Percentiles rank a stretch among this genome's conserved stretches.
phyloP scores from a whole-genome alignment of 257 asterid genomes.

The Nemophila menziesii region DNA sequence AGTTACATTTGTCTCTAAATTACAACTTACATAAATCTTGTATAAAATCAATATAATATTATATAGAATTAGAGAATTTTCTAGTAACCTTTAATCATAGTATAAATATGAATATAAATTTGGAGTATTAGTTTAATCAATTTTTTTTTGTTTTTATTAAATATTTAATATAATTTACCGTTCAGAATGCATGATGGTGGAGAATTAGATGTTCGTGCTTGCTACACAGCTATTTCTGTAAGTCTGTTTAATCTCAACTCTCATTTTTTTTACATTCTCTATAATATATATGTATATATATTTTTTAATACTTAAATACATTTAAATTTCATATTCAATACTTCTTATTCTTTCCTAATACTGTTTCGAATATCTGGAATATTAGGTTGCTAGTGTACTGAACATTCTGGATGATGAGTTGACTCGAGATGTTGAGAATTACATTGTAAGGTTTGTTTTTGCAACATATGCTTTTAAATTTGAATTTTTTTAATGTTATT shows the following conservation, averaged over 20 bases:
- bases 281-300: too few species aligned
- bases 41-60: too few species aligned
- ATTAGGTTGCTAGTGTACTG: constrained; percentile 79
- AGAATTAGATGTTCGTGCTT: constrained; percentile 91
- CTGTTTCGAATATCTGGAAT: constrained; percentile 11
- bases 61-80: too few species aligned
- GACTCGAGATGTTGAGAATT: constrained; percentile 60
- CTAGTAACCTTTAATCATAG: too few species aligned
- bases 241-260: constrained; percentile 16
- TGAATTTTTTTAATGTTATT: too few species aligned
- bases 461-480: background rate
- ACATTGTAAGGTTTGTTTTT: constrained; percentile 57
- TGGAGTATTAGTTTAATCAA: too few species aligned
- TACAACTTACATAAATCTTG: too few species aligned
- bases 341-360: background rate
- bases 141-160: too few species aligned
- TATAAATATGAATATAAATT: too few species aligned
- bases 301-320: too few species aligned
- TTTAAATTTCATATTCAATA: background rate
- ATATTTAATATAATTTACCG: constrained; percentile 4
- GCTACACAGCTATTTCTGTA: constrained; percentile 96
- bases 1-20: too few species aligned
- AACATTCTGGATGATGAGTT: constrained; percentile 76
- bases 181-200: constrained; percentile 98
- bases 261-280: background rate